Evolutionary conservation across 2,329 filamentous ascomycete genomes (phyloP).

Genomic region (Pyrenophora tritici-repentis): DNA sequence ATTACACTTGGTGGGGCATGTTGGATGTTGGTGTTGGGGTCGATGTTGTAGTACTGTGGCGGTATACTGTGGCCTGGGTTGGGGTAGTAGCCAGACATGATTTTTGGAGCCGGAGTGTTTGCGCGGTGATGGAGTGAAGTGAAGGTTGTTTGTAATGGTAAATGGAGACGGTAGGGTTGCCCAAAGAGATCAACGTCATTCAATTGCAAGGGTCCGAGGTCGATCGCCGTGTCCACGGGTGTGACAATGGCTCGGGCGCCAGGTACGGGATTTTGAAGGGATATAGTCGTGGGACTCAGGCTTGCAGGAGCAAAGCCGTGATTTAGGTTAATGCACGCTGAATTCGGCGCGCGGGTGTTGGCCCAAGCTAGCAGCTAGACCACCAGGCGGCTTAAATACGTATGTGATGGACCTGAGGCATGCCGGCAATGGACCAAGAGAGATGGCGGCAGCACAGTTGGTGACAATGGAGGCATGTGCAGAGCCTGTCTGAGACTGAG

Average conservation of each 20-base stretch:
- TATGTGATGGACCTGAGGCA: conserved; percentile 31
- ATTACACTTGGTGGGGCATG: conserved; percentile 38
- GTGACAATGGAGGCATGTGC: conserved; percentile 36
- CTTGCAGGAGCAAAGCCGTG: conserved; percentile 25
- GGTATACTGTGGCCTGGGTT: conserved; percentile 39
- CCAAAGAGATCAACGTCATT: conserved; percentile 47
- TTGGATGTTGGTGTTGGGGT: conserved; percentile 32
- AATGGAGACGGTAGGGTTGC: conserved; percentile 31
- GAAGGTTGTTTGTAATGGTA: conserved; percentile 21
- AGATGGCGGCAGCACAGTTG: conserved; percentile 33
- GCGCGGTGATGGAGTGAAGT: conserved; percentile 27
- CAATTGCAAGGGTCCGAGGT: conserved; percentile 42
- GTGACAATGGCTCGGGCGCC: conserved; percentile 36
- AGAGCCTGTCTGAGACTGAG: conserved; percentile 45
- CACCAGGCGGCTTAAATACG: conserved; percentile 39
- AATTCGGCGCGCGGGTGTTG: conserved; percentile 36
- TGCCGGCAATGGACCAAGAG: conserved; percentile 28
- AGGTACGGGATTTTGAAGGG: conserved; percentile 31
- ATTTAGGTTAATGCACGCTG: conserved; percentile 34
- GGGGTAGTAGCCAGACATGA: conserved; percentile 48
- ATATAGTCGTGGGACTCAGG: conserved; percentile 20
- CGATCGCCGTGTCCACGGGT: conserved; percentile 38
- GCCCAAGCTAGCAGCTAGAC: conserved; percentile 42
- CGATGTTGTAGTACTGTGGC: conserved; percentile 44
- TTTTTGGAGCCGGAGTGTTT: conserved; percentile 14